phyloP scores from a whole-genome alignment of 306 rosid genomes.

The Trifolium repens region DNA sequence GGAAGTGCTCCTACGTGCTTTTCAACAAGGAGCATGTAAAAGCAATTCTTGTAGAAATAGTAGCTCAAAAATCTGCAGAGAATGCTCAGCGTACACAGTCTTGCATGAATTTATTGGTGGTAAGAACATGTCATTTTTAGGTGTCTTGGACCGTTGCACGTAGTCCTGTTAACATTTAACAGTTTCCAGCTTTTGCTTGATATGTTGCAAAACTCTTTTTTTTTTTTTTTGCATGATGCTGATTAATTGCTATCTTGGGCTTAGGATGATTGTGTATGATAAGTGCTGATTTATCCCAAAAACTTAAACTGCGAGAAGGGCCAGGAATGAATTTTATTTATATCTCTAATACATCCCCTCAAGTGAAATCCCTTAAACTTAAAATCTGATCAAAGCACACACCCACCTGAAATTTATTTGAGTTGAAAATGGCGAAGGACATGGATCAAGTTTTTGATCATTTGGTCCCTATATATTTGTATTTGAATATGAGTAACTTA shows the following conservation, averaged over 20 bases:
- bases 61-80: constrained; percentile 62
- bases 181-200: constrained; percentile 20
- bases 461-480: neutral
- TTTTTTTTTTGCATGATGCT: constrained; percentile 11
- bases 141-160: constrained; percentile 31
- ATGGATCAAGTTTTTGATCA: constrained; percentile 3
- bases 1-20: constrained; percentile 86
- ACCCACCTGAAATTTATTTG: neutral
- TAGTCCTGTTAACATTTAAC: constrained; percentile 19
- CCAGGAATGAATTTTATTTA: constrained; percentile 6
- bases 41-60: constrained; percentile 69
- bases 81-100: constrained; percentile 55
- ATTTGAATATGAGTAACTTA: neutral
- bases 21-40: constrained; percentile 95
- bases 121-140: constrained; percentile 49
- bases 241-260: constrained; percentile 25
- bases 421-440: constrained; percentile 11
- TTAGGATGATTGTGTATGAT: constrained; percentile 4
- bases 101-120: constrained; percentile 87
- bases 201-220: constrained; percentile 12
- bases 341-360: constrained; percentile 1
- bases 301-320: neutral
- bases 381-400: neutral
- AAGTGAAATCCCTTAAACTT: constrained; percentile 21
- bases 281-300: constrained; percentile 21